Base-by-base conservation (phyloP, 176 grass and related monocot genomes). In the Calamus simplicifolius region DNA sequence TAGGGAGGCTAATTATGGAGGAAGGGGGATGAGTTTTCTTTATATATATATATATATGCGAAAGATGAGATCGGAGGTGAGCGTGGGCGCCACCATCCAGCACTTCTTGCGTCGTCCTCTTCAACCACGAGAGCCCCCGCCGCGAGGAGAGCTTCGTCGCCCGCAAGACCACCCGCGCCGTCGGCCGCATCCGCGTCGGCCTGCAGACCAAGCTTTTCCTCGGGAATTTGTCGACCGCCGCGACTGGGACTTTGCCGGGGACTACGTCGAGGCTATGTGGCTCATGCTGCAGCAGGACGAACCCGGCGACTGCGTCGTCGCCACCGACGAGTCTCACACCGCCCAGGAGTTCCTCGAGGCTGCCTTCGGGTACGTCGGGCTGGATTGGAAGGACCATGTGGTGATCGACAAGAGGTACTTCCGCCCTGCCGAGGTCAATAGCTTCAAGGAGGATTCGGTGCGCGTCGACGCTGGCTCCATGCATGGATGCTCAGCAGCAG, bases 211-310 rank as follows among this genome's bases (percentile, higher is more conserved):
- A 98, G 81, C 77, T 98, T 43, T 98, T 82, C 75, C 84, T 98
- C 0, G 84, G 87, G 8, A 98, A 98, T 75, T 78, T 98, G 65
- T 81, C 93, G 0, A 87, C 93, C 16, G 69, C 84, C 79, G 93
- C 69, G 93, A 98, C 16, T 98, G 93, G 93, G 93, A 87, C 0
- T 98, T 92, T 23, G 93, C 93, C 0, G 93, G 93, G 38, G 93
- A 98, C 57, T 98, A 98, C 17, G 93, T 98, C 0, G 84, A 98
- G 81, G 93, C 93, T 27, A 98, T 98, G 87, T 98, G 93, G 93
- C 81, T 82, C 26, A 92, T 97, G 93, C 84, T 97, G 62, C 93
- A 97, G 81, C 87, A 97, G 78, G 93, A 83, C 15, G 58, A 80
- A 62, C 84, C 93, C 14, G 84, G 50, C 2, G 93, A 97, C 27